phyloP scores from a whole-genome alignment of 305 asterid genomes.

The Plantago rigida region DNA sequence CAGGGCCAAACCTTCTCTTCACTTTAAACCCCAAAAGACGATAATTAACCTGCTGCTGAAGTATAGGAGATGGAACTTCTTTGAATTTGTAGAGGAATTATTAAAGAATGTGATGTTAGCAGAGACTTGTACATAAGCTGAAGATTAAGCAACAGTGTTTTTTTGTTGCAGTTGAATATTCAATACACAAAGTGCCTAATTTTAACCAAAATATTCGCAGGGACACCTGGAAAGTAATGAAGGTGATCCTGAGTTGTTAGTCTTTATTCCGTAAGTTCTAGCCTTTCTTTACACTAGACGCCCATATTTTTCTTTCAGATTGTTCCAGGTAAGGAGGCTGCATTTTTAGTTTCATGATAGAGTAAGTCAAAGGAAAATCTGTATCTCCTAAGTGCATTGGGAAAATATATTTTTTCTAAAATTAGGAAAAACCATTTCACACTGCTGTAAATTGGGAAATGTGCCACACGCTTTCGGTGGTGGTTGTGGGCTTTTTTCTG shows the following conservation, averaged over 20 bases:
- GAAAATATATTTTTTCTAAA: too few species aligned
- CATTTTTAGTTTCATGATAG: too few species aligned
- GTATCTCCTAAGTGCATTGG: too few species aligned
- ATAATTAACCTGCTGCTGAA: not conserved
- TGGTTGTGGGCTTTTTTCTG: too few species aligned
- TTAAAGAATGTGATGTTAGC: not conserved
- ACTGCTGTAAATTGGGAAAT: too few species aligned
- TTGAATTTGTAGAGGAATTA: not conserved
- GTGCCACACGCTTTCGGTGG: too few species aligned
- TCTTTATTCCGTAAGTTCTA: slow-evolving; percentile 80
- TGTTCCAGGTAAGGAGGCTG: not conserved
- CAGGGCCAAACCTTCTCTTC: not conserved
- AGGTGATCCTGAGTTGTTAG: slow-evolving; percentile 92
- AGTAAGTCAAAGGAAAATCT: not conserved
- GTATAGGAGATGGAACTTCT: not conserved
- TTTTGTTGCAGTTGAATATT: too few species aligned
- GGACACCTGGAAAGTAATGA: slow-evolving; percentile 93
- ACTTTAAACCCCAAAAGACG: not conserved
- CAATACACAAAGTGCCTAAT: too few species aligned
- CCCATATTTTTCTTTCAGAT: slow-evolving; percentile 3
- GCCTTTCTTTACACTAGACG: slow-evolving; percentile 10
- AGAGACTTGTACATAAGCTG: too few species aligned
- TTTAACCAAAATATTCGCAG: slow-evolving; percentile 26
- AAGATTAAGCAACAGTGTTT: too few species aligned
- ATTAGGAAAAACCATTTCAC: too few species aligned